Base-by-base conservation (phyloP, 176 grass and related monocot species). In the Musa schizocarpa region DNA sequence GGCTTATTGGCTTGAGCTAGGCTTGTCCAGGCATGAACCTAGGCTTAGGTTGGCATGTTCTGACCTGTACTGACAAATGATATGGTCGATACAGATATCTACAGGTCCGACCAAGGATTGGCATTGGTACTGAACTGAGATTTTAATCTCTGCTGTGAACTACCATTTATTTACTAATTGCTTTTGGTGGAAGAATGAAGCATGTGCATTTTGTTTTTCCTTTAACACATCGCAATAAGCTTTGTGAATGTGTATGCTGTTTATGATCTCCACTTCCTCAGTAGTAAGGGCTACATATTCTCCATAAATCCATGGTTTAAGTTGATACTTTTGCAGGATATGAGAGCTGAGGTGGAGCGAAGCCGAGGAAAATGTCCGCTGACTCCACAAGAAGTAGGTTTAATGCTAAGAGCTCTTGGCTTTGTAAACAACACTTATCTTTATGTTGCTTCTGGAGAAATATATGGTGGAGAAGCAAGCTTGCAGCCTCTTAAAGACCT, bases 401-500 rank as follows among this genome's bases (percentile, higher is more conserved):
- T 93, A 79, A 85, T 98, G 90, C 78, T 98, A 78, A 82, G 65
- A 80, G 88, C 86, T 75, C 88, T 98, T 83, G 90, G 94, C 65
- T 98, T 93, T 65, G 64, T 50, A 70, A 98, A 98, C 20, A 78
- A 89, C 23, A 93, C 94, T 2, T 87, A 82, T 86, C 57, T 98
- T 11, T 98, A 91, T 83, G 84, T 93, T 72, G 90, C 94, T 69
- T 98, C 90, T 63, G 94, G 94, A 68, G 94, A 93, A 89, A 98
- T 98, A 82, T 98, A 98, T 83, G 94, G 90, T 11, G 94, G 90
- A 73, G 88, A 91, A 80, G 81, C 83, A 78, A 91, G 88, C 50
- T 82, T 98, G 53, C 76, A 73, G 17, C 88, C 94, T 81, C 86
- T 98, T 55, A 89, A 80, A 67, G 82, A 86, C 52, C 83, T 98